Evolutionary conservation across 176 grass and related monocot genomes (phyloP).

Genomic region (Rhynchospora tenuis): DNA sequence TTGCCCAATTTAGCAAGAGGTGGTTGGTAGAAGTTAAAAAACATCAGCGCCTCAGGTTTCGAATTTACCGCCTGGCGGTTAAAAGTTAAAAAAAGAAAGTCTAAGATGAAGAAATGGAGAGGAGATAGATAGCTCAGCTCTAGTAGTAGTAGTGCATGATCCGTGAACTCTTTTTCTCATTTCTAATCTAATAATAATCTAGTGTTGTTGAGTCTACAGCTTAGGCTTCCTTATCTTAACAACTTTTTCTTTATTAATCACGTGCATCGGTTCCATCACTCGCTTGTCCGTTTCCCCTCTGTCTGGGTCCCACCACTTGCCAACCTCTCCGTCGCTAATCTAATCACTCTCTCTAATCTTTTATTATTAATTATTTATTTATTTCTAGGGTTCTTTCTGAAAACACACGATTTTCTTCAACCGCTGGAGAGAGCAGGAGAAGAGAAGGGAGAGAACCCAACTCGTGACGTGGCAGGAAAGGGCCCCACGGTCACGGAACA

Average conservation of each 20-base stretch:
- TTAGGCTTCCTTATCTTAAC: constrained; percentile 20
- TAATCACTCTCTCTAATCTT: background rate
- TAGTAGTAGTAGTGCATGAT: background rate
- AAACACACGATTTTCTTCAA: constrained; percentile 80
- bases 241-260: constrained; percentile 16
- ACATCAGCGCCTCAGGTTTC: background rate
- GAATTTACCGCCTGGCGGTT: constrained; percentile 4
- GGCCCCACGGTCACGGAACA: constrained; percentile 32
- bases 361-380: background rate
- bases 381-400: constrained; percentile 43
- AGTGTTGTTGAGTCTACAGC: background rate
- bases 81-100: background rate
- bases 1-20: constrained; percentile 28
- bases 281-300: background rate
- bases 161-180: background rate
- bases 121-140: background rate
- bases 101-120: background rate
- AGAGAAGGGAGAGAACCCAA: constrained; percentile 2
- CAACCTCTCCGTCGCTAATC: constrained; percentile 7
- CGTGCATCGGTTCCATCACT: constrained; percentile 26
- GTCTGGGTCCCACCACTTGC: constrained; percentile 26
- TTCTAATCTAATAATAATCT: background rate
- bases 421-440: constrained; percentile 38
- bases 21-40: constrained; percentile 11
- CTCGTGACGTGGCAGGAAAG: background rate